A percentile compares a stretch with the other conserved stretches of the same genome.
phyloP scores from a whole-genome alignment of 768 basidiomycete genomes.

The Astraeus odoratus region DNA sequence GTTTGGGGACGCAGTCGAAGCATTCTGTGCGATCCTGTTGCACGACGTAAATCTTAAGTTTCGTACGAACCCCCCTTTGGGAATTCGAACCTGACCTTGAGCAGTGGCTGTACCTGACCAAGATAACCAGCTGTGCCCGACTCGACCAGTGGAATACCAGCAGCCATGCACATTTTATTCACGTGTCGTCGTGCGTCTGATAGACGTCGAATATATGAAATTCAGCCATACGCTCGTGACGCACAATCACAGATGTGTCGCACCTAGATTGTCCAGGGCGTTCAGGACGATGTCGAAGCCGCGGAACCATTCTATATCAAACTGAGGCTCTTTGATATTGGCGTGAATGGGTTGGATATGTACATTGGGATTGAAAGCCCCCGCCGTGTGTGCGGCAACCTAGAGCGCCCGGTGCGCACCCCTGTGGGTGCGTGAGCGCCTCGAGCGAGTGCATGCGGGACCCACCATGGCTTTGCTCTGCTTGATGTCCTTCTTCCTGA shows the following conservation, averaged over 20 bases:
- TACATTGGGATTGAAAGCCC: constrained; percentile 83
- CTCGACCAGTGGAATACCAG: constrained; percentile 84
- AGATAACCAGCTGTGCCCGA: constrained; percentile 96
- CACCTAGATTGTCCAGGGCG: constrained; percentile 93
- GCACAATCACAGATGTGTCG: constrained; percentile 16
- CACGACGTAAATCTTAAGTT: constrained; percentile 2
- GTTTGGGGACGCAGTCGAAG: constrained; percentile 93
- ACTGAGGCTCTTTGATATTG: constrained; percentile 91
- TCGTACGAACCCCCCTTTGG: background rate
- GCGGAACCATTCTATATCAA: constrained; percentile 85
- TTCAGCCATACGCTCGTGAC: background rate
- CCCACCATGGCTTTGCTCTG: constrained; percentile 89
- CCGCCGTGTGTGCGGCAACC: constrained; percentile 80
- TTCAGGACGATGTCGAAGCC: constrained; percentile 91
- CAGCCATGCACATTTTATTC: constrained; percentile 97
- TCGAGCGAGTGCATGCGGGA: background rate
- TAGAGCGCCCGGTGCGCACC: constrained; percentile 16
- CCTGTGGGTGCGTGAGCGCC: background rate
- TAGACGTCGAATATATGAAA: background rate
- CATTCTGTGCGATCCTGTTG: constrained; percentile 87
- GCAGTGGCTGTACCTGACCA: constrained; percentile 91
- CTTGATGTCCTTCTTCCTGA: constrained; percentile 95
- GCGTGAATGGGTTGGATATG: constrained; percentile 84
- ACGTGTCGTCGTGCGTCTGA: constrained; percentile 91
- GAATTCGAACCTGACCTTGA: constrained; percentile 51